These are phyloP conservation scores for Aspergillus conjunctus DNA, from an alignment of 495 filamentous ascomycete species.

Conservation along the genomic window DNA sequence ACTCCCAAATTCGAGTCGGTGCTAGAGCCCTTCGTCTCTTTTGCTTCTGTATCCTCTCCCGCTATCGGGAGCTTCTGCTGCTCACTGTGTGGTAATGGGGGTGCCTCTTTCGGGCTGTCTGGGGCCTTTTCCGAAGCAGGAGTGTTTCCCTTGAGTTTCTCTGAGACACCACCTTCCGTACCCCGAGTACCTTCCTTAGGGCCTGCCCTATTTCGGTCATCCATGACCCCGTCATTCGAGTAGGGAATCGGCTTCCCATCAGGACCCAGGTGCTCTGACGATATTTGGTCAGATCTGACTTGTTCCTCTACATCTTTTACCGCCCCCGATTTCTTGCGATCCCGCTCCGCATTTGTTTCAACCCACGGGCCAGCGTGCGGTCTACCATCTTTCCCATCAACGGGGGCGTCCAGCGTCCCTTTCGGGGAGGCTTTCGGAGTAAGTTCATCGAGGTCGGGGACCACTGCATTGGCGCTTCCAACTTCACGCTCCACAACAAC, in stretches of 20 bases:
- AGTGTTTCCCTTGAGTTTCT: slow-evolving; percentile 74
- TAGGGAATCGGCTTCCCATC: slow-evolving; percentile 74
- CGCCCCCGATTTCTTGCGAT: slow-evolving; percentile 52
- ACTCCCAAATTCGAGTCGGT: slow-evolving; percentile 52
- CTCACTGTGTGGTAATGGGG: slow-evolving; percentile 77
- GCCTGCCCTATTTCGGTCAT: slow-evolving; percentile 70
- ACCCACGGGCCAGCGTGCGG: slow-evolving; percentile 91
- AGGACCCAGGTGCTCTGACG: slow-evolving; percentile 43
- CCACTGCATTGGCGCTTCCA: slow-evolving; percentile 23
- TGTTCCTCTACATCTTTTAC: slow-evolving; percentile 31
- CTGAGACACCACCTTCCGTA: slow-evolving; percentile 82
- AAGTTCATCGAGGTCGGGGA: slow-evolving; percentile 21
- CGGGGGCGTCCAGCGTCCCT: slow-evolving; percentile 85
- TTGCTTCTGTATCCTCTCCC: slow-evolving; percentile 42
- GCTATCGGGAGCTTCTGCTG: slow-evolving; percentile 56
- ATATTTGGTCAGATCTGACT: slow-evolving; percentile 34
- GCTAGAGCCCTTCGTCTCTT: slow-evolving; percentile 39
- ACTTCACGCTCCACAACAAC: slow-evolving; percentile 27
- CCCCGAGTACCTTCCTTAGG: slow-evolving; percentile 86
- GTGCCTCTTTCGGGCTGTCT: slow-evolving; percentile 80
- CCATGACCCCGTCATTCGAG: slow-evolving; percentile 88
- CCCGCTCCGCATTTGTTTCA: slow-evolving; percentile 63
- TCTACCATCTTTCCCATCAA: slow-evolving; percentile 94
- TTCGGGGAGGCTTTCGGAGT: slow-evolving; percentile 32
- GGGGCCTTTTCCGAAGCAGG: slow-evolving; percentile 73